Conservation (phyloP, 768 basidiomycete species). For the Lactifluus hygrophoroides region DNA sequence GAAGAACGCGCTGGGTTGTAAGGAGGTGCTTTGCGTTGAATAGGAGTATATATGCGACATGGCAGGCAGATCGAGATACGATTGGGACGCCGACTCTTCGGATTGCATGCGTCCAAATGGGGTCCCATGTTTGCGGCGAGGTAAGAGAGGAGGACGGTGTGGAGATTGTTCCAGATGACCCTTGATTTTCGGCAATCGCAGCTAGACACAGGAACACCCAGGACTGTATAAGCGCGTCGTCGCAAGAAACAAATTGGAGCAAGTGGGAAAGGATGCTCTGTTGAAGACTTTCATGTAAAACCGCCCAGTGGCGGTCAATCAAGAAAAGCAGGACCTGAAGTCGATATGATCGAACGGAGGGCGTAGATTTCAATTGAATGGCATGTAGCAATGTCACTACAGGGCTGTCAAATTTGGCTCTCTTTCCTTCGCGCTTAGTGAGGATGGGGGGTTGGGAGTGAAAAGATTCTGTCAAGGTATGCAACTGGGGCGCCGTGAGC, state of each 20-base stretch:
- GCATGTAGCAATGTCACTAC: conserved; percentile 45
- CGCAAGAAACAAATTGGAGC: conserved; percentile 50
- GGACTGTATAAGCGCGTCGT: conserved; percentile 60
- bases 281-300: conserved; percentile 51
- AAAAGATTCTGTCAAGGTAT: conserved; percentile 50
- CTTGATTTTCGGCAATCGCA: conserved; percentile 42
- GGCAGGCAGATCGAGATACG: conserved; percentile 75
- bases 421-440: conserved; percentile 37
- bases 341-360: conserved; percentile 37
- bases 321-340: conserved; percentile 82
- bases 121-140: conserved; percentile 44
- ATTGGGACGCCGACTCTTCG: conserved; percentile 60
- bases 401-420: conserved; percentile 49
- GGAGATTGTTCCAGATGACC: conserved; percentile 7
- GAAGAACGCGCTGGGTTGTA: conserved; percentile 47
- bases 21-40: conserved; percentile 36
- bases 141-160: conserved; percentile 1
- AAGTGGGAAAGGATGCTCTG: conserved; percentile 47
- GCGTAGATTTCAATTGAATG: conserved; percentile 32
- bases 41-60: conserved; percentile 52
- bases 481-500: conserved; percentile 39
- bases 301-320: conserved; percentile 66
- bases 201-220: conserved; percentile 83
- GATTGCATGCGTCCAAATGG: conserved; percentile 75
- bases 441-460: conserved; percentile 31